Evolutionary conservation across 768 basidiomycete species (phyloP), one percentile per base, ranked within the genome.

Genomic region (Suillus cothurnatus): DNA sequence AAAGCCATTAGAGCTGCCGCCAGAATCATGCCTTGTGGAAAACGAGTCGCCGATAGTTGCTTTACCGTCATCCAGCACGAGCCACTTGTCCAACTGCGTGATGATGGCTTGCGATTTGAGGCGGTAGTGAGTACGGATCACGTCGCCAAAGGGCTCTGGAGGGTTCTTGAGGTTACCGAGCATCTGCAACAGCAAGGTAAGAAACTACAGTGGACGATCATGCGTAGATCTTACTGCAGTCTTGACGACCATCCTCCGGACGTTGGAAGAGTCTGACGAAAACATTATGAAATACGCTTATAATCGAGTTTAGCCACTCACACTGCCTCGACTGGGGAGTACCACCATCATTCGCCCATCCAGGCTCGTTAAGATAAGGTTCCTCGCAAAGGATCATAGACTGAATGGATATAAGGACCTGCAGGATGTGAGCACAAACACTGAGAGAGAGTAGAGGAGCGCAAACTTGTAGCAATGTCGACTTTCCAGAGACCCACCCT

Each of bases 381-480:
- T 91, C 95, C 23, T 97, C 96, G 67, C 92, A 95, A 31, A 97
- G 81, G 69, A 97, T 97, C 93, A 98, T 94, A 19, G 93, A 94
- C 80, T 97, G 96, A 38, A 98, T 96, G 19, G 95, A 96, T 45
- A 97, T 92, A 49, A 98, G 82, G 43, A 96, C 88, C 85, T 86
- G 60, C 26, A 68, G 61, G 65, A 52, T 61, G 61, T 62, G 26
- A 61, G 17, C 19, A 23, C 31, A 19, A 26, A 34, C 21, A 52
- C 9, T 34, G 7, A 26, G 56, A 31, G 14, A 52, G 31, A 53
- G 64, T 19, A 39, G 57, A 23, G 36, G 26, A 53, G 28, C 38
- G 72, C 81, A 50, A 57, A 87, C 93, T 81, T 97, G 95, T 5
- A 97, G 83, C 58, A 98, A 78, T 6, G 95, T 97, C 8, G 93